These are phyloP conservation scores for Ogataea methylovora DNA, from an alignment of 805 yeast genomes.

Conservation along the genomic window DNA sequence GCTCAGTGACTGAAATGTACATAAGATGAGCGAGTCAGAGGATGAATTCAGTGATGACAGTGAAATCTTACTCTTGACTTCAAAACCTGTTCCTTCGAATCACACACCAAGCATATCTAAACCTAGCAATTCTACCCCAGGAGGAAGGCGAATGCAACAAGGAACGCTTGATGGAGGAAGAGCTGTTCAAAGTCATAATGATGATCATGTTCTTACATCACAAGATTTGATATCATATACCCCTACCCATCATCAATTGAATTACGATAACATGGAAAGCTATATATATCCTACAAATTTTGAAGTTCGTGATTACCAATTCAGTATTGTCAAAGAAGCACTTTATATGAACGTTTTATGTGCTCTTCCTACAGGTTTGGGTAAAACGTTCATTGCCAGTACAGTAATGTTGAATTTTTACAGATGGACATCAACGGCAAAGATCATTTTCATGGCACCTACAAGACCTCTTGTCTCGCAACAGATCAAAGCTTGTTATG, in stretches of 20 bases:
- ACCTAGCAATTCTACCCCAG: too few relatives aligned
- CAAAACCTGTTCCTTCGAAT: neutral
- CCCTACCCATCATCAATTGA: conserved; percentile 46
- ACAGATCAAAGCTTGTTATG: conserved; percentile 88
- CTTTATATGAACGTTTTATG: conserved; percentile 70
- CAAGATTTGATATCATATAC: too few relatives aligned
- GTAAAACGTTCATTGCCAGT: conserved; percentile 93
- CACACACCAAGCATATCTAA: too few relatives aligned
- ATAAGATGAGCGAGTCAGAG: conserved; percentile 5
- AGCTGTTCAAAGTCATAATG: too few relatives aligned
- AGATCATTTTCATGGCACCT: conserved; percentile 93
- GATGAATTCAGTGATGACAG: conserved; percentile 17
- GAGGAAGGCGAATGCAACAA: too few relatives aligned
- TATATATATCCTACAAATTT: conserved; percentile 83
- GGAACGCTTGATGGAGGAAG: conserved; percentile 18
- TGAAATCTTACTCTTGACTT: neutral
- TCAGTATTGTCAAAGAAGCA: conserved; percentile 66
- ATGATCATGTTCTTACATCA: too few relatives aligned
- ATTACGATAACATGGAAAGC: conserved; percentile 29
- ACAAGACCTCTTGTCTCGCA: conserved; percentile 95
- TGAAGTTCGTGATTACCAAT: conserved; percentile 83
- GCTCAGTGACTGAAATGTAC: too few relatives aligned
- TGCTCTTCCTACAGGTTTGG: conserved; percentile 95
- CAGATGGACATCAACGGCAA: conserved; percentile 75
- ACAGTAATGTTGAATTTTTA: conserved; percentile 86